These are phyloP conservation scores for Aureobasidium sp. DNA, from an alignment of 2,329 filamentous ascomycete species.

Conservation along the genomic window DNA sequence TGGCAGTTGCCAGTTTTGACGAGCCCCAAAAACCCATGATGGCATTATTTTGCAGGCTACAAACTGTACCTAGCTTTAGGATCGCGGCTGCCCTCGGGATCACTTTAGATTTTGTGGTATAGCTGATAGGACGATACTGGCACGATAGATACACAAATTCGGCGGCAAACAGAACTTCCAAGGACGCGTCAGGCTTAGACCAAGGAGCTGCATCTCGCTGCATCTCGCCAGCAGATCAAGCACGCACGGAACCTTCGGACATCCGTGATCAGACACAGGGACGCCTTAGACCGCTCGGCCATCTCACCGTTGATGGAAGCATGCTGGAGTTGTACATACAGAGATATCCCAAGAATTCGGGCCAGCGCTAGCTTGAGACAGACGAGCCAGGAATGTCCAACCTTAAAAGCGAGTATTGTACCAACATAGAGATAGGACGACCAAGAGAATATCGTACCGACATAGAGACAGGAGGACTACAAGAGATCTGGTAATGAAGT, in stretches of 20 bases:
- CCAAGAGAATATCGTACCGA: too few relatives aligned
- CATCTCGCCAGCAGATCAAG: conserved; percentile 7
- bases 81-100: not conserved
- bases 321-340: too few relatives aligned
- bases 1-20: not conserved
- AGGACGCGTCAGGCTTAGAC: not conserved
- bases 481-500: too few relatives aligned
- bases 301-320: not conserved
- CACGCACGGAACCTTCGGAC: not conserved
- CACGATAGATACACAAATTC: not conserved
- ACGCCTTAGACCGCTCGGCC: conserved; percentile 14
- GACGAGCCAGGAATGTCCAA: not conserved
- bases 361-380: not conserved
- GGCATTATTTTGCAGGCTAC: not conserved
- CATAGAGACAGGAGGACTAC: too few relatives aligned
- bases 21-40: not conserved
- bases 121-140: not conserved
- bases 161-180: conserved; percentile 7
- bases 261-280: conserved; percentile 4
- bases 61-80: not conserved
- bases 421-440: not conserved
- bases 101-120: not conserved
- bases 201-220: not conserved
- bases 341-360: not conserved
- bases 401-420: not conserved